Evolutionary conservation across 2,329 filamentous ascomycete species (phyloP).

Genomic region (Pseudopyrenochaeta lycopersici): DNA sequence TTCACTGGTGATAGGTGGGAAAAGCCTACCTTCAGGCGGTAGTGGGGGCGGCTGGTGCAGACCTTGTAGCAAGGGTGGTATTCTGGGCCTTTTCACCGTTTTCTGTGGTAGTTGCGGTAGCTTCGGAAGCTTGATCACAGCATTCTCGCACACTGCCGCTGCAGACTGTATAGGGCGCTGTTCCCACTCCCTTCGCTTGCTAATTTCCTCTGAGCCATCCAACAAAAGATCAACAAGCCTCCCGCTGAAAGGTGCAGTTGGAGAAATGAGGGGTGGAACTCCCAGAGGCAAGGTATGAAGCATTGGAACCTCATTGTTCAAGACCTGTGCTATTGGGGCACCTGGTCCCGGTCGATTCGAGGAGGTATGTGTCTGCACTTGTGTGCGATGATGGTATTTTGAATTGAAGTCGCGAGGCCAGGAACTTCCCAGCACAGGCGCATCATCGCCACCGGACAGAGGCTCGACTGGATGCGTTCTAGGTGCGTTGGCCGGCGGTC

Average conservation of each 20-base stretch:
- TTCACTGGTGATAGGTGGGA: slow-evolving; percentile 68
- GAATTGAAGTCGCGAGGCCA: slow-evolving; percentile 4
- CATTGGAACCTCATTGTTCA: slow-evolving; percentile 36
- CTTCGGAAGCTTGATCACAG: slow-evolving; percentile 50
- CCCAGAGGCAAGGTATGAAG: slow-evolving; percentile 17
- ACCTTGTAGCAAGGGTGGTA: slow-evolving; percentile 64
- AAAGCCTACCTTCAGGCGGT: slow-evolving; percentile 62
- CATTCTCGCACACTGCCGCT: slow-evolving; percentile 22
- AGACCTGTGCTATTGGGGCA: slow-evolving; percentile 47
- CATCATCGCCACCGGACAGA: slow-evolving; percentile 15
- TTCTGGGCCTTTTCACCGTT: slow-evolving; percentile 45
- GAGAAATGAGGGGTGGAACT: slow-evolving; percentile 13
- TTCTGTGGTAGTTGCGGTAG: slow-evolving; percentile 46
- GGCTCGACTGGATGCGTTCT: slow-evolving; percentile 25
- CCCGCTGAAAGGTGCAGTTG: slow-evolving; percentile 37
- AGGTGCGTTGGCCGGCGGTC: slow-evolving; percentile 8
- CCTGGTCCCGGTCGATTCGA: slow-evolving; percentile 24
- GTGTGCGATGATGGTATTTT: slow-evolving; percentile 6
- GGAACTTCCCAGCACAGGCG: slow-evolving; percentile 3
- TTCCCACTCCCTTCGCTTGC: slow-evolving; percentile 32
- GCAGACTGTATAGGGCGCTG: slow-evolving; percentile 20
- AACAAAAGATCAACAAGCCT: slow-evolving; percentile 39
- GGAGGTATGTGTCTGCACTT: slow-evolving; percentile 5
- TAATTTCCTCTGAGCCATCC: slow-evolving; percentile 28
- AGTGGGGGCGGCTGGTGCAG: slow-evolving; percentile 69